Evolutionary conservation across 805 yeast genomes (phyloP).

Genomic region (Sugiyamaella marilandica): DNA sequence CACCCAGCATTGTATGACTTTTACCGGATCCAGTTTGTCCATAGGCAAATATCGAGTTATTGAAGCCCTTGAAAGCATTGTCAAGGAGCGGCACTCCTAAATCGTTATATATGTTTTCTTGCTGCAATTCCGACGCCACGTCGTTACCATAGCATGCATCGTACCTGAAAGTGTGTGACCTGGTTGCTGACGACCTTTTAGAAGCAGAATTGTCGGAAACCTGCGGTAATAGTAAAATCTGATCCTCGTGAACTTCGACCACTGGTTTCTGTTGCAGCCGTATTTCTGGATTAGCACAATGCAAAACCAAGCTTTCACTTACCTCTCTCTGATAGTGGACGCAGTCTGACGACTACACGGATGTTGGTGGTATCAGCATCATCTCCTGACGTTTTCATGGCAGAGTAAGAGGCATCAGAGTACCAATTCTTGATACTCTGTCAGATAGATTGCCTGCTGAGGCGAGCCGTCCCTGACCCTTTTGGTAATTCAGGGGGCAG

Average conservation of each 20-base stretch:
- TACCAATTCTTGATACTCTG: background rate
- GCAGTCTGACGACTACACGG: conserved; percentile 37
- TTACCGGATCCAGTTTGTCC: conserved; percentile 38
- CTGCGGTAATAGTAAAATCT: conserved; percentile 19
- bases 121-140: conserved; percentile 49
- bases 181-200: conserved; percentile 21
- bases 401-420: background rate
- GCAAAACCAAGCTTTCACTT: background rate
- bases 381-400: background rate
- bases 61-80: conserved; percentile 41
- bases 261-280: conserved; percentile 12
- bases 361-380: conserved; percentile 24
- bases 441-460: background rate
- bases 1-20: conserved; percentile 39
- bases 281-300: conserved; percentile 19
- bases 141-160: conserved; percentile 32
- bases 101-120: conserved; percentile 52
- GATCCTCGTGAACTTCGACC: conserved; percentile 17
- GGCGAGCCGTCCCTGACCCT: background rate
- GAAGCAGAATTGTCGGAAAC: conserved; percentile 12
- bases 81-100: conserved; percentile 53
- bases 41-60: conserved; percentile 27
- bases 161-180: conserved; percentile 36
- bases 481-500: conserved; percentile 2
- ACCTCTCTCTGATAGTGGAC: conserved; percentile 30